These are phyloP conservation scores for Candida broadrunensis DNA, from an alignment of 805 yeast genomes.

Conservation along the genomic window DNA sequence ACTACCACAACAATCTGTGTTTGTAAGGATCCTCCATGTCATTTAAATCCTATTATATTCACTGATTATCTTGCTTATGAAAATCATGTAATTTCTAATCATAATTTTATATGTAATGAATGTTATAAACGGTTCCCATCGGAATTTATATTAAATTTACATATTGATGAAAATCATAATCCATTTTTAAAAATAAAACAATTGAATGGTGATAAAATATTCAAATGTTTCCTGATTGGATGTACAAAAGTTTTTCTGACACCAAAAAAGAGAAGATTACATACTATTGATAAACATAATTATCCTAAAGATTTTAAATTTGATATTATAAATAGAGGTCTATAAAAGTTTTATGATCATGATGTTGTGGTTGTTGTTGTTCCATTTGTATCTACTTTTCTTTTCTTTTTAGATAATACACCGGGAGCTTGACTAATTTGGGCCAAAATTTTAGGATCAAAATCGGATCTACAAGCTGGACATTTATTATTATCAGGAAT, in stretches of 20 bases:
- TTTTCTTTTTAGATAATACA: conserved; percentile 37
- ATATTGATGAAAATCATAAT: conserved; percentile 52
- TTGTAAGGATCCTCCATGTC: conserved; percentile 9
- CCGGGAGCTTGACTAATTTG: conserved; percentile 60
- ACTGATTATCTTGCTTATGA: conserved; percentile 16
- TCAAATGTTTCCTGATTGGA: conserved; percentile 36
- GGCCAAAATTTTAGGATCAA: conserved; percentile 61
- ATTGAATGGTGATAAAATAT: conserved; percentile 39
- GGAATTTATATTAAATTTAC: conserved; percentile 41
- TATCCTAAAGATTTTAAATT: conserved; percentile 41
- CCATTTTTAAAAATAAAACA: conserved; percentile 37
- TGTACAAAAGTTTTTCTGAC: conserved; percentile 41
- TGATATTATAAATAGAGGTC: conserved; percentile 24
- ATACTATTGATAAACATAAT: conserved; percentile 48
- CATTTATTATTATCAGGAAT: conserved; percentile 69
- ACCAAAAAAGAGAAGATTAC: conserved; percentile 41
- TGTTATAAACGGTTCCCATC: conserved; percentile 44
- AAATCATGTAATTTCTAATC: conserved; percentile 20
- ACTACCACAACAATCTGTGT: not conserved
- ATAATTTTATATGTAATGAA: conserved; percentile 29
- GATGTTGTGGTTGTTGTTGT: not conserved
- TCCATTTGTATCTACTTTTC: conserved; percentile 23
- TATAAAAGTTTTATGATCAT: conserved; percentile 6
- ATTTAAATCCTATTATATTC: conserved; percentile 3
- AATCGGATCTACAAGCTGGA: conserved; percentile 82